phyloP scores from a whole-genome alignment of 1,284 basidiomycete species.

The Meripilus lineatus region DNA sequence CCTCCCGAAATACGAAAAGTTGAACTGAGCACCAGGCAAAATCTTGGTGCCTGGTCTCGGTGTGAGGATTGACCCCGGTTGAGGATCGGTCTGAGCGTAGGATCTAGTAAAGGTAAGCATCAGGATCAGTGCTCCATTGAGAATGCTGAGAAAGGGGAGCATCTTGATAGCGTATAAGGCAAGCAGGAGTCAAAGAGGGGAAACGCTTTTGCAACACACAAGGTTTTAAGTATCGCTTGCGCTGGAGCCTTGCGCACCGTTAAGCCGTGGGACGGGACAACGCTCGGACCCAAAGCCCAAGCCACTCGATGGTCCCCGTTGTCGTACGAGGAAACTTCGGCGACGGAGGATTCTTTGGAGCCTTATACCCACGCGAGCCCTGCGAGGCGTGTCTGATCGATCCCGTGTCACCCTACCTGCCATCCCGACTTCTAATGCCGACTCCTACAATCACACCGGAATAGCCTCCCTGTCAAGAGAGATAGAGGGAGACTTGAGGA shows the following conservation, averaged over 20 bases:
- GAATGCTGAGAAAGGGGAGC: constrained; percentile 7
- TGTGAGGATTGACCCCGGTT: constrained; percentile 24
- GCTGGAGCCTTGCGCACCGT: background rate
- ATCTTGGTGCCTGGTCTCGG: constrained; percentile 30
- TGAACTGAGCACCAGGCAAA: constrained; percentile 29
- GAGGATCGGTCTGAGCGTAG: no score
- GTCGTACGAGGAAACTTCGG: no score
- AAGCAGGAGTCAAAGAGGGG: background rate
- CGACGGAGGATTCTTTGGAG: no score
- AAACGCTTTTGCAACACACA: background rate
- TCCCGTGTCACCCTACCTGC: background rate
- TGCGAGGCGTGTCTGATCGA: background rate
- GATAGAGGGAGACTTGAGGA: background rate
- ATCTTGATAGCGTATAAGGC: constrained; percentile 10
- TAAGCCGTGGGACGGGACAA: no score
- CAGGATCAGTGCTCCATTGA: constrained; percentile 13
- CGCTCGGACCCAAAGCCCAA: no score
- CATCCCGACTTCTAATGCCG: background rate
- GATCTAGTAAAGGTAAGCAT: no score
- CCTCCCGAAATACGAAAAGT: constrained; percentile 34
- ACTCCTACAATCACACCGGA: background rate
- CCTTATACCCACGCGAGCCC: no score
- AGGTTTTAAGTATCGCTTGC: background rate
- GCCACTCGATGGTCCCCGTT: no score
- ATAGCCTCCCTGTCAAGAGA: background rate